Conservation (phyloP, 2,329 filamentous ascomycete species). For the Graphilbum ipis-grandicollis region DNA sequence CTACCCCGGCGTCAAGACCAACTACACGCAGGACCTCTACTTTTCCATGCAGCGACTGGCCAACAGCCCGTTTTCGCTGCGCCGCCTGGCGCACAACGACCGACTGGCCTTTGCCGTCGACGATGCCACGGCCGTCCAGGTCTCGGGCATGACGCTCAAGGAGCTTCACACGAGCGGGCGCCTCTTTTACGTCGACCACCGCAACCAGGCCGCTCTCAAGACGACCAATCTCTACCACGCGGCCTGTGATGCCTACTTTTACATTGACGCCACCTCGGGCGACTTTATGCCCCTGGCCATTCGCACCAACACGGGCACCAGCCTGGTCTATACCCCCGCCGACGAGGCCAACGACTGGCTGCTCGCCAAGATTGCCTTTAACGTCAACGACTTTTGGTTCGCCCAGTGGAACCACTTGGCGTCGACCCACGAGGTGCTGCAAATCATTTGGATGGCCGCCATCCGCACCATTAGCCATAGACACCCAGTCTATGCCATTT, state of each 20-base stretch:
- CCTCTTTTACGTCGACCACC: constrained; percentile 26
- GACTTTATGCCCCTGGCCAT: constrained; percentile 31
- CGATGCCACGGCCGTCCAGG: constrained; percentile 9
- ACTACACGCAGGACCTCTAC: constrained; percentile 26
- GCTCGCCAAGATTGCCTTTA: constrained; percentile 31
- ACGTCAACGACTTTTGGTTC: constrained; percentile 28
- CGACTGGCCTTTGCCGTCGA: constrained; percentile 13
- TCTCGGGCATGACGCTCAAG: constrained; percentile 16
- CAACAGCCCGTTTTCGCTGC: constrained; percentile 20
- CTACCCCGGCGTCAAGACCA: constrained; percentile 19
- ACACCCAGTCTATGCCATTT: constrained; percentile 24
- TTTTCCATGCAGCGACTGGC: constrained; percentile 31
- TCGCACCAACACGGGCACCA: constrained; percentile 21
- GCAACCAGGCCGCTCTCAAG: constrained; percentile 15
- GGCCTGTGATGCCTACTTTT: constrained; percentile 28
- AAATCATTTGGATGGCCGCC: constrained; percentile 26
- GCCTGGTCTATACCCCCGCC: constrained; percentile 27
- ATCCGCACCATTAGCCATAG: constrained; percentile 25
- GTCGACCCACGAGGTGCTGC: constrained; percentile 23
- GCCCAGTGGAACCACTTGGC: constrained; percentile 25
- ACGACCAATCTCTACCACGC: constrained; percentile 18
- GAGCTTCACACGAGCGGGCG: constrained; percentile 18
- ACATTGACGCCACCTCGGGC: constrained; percentile 19
- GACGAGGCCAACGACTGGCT: constrained; percentile 28
- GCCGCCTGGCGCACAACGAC: constrained; percentile 16